Evolutionary conservation across 257 asterid genomes (phyloP), one percentile per base, ranked within the genome.

Genomic region (Solanum medicagineum): DNA sequence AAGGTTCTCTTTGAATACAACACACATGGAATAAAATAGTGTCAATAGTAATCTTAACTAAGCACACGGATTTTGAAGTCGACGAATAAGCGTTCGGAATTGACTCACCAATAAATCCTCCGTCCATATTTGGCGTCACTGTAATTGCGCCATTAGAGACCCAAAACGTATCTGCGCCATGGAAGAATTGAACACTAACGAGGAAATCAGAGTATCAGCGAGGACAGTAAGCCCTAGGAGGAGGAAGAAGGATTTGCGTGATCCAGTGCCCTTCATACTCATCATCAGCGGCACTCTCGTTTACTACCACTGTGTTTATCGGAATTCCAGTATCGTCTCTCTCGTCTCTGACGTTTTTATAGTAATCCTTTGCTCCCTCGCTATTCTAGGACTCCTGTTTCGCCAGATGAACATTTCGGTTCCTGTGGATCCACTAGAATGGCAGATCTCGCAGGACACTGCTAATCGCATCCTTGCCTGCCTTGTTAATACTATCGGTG

Each of bases 361-460:
- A 89, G 99, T 97, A 4, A 91, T 97, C 16, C 89, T 97, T 42
- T 97, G 98, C 85, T 95, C 99, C 32, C 89, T 95, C 70, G 99
- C 99, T 44, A 94, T 97, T 83, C 94, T 95, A 36, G 99, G 99
- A 19, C 98, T 97, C 87, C 98, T 97, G 60, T 95, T 95, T 83
- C 97, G 98, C 65, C 99, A 95, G 89, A 95, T 97, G 98, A 94
- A 91, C 91, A 90, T 97, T 87, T 93, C 95, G 63, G 99, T 95
- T 49, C 99, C 99, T 74, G 97, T 97, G 54, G 98, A 97, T 87
- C 99, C 99, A 7, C 92, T 97, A 80, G 98, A 97, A 56, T 97
- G 98, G 99, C 98, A 97, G 97, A 95, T 97, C 88, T 93, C 98
- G 6, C 98, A 93, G 85, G 98, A 97, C 60, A 90, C 98, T 36